Evolutionary conservation across 768 basidiomycete genomes (phyloP), one percentile per base, ranked within the genome.

Genomic region (Mycena galopus): DNA sequence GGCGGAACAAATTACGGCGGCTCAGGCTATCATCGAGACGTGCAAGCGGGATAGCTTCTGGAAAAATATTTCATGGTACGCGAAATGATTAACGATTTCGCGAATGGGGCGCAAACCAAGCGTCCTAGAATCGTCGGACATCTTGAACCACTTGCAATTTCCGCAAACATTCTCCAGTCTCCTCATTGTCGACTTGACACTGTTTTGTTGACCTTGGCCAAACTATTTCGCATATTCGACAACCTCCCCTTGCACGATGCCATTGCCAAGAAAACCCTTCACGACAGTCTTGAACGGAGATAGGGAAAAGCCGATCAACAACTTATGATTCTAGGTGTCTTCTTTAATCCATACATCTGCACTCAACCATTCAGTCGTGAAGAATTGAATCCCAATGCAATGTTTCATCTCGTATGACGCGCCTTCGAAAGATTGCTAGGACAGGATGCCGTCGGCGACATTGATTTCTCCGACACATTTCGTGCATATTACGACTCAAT

Each of bases 101-200:
- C n/a, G n/a, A n/a, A n/a, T n/a, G n/a, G n/a, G n/a, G n/a, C n/a
- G n/a, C n/a, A n/a, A n/a, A n/a, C 21, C 37, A 42, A 21, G 30
- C 19, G 55, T 50, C 51, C 9, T 47, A 75, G 76, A 16, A 71
- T 77, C 21, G 65, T 69, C 37, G 50, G 33, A 6, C 71, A 78
- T 65, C 75, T 81, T 27, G 73, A 78, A 60, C 80, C 79, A 23
- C 74, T 82, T 19, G 79, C 79, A 1, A 70, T 78, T 63, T 76
- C 79, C 0, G 74, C 79, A 17, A 78, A 80, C 64, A 69, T 79
- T 44, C 73, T 79, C 0, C 81, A 82, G 55, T 77, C 72, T 11
- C 60, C 76, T 21, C 29, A 62, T 42, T 66, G 70, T 10, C 78
- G 77, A 5, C 74, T 80, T 19, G 76, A 81, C 65, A 73, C 75